Base-by-base conservation (phyloP, 805 yeast genomes). In the Metschnikowia reukaufii region DNA sequence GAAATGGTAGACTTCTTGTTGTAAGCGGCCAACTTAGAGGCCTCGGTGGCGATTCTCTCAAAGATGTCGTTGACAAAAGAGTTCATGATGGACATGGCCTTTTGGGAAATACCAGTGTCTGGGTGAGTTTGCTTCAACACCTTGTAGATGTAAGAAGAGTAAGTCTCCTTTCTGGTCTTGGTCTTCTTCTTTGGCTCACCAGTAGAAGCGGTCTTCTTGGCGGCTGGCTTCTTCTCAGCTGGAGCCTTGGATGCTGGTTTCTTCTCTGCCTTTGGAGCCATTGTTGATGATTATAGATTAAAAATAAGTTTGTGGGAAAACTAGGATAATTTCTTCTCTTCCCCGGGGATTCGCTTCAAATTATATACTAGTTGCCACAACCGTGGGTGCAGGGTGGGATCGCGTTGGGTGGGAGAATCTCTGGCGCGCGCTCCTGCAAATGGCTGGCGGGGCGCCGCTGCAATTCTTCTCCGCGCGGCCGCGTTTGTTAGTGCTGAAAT, bases 211-310 rank as follows among this genome's bases (percentile, higher is more conserved):
- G 66, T 58, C 65, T 63, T 64, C 60, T 63, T 64, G 49, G 70
- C 70, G 50, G 70, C 70, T 51, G 70, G 70, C 63, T 65, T 65
- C 67, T 65, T 65, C 58, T 65, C 70, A 58, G 70, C 70, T 54
- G 70, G 70, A 38, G 69, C 69, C 59, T 65, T 65, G 50, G 70
- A 64, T 49, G 70, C 70, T 37, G 70, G 70, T 61, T 65, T 65
- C 68, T 65, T 65, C 58, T 65, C 70, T 52, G 70, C 70, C 56
- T 65, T 65, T 51, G 68, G 69, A 45, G 70, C 68, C 69, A 64
- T 64, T 57, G 51, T 50, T 48, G 40, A 46, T 61, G 46, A 35
- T 47, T 32, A 47, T 43, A 44, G 21, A 36, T 48, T 31, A 23
- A 17, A 47, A 55, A 42, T 46, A 47, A 46, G 50, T 56, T 51